Evolutionary conservation across 345 rosid genomes (phyloP), one percentile per base, ranked within the genome.

Genomic region (Lenwebbia sp.): DNA sequence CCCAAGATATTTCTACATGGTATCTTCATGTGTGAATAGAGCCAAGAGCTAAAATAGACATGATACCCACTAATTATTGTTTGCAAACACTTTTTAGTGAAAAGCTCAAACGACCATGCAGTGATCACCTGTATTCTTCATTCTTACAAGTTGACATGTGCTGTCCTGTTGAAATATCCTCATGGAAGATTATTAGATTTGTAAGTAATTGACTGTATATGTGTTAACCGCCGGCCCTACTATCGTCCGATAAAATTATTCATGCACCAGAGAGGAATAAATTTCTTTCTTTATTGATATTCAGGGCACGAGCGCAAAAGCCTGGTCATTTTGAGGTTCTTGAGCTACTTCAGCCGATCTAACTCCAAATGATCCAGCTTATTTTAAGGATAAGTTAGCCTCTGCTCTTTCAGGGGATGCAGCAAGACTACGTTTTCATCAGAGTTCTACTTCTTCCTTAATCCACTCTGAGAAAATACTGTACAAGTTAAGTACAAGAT

Each of bases 1-100:
- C 19, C 44, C 78, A 33, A 70, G 78, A 70, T 70, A 70, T 70
- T 70, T 70, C 25, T 19, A 9, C 78, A 17, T 17, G 47, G 78
- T 40, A 8, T 33, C 44, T 44, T 6, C 25, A 0, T 10, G 0
- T 0, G 41, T 19, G 78, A 70, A 33, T 70, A 33, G 78, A 33
- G 78, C 47, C 78, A 33, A 19, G 25, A 33, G 78, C 78, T 33
- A 8, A 17, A 33, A 21, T 65, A 33, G 47, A 33, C 78, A 19
- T 2, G 44, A 8, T 33, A 70, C 47, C 78, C 10, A 9, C 47
- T 33, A 5, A 70, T 70, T 1, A 19, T 70, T 33, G 13, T 9
- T 33, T 19, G 78, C 47, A 33, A 17, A 70, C 78, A 8, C 47
- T 37, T 70, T 33, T 22, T 1, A 33, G 44, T 8, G 76, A 19